These are phyloP conservation scores for Mycena sp. DNA, from an alignment of 1,284 basidiomycete genomes.

Conservation along the genomic window DNA sequence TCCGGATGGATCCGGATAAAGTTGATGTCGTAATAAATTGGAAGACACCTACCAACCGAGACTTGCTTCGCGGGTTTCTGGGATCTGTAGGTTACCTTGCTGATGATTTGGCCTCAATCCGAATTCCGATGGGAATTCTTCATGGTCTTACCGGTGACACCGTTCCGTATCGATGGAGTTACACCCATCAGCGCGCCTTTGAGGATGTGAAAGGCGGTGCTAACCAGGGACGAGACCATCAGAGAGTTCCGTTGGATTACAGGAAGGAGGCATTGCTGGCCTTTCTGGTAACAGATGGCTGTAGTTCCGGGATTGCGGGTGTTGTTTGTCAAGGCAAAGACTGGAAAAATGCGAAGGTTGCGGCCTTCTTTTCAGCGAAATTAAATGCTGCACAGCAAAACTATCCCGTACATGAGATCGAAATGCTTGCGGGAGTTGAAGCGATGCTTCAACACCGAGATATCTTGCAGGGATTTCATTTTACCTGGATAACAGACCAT, in stretches of 20 bases:
- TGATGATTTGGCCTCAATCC: conserved; percentile 15
- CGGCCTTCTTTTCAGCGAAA: conserved; percentile 43
- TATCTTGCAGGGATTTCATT: conserved; percentile 36
- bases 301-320: conserved; percentile 9
- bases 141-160: conserved; percentile 25
- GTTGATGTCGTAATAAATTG: conserved; percentile 9
- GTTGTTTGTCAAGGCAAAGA: conserved; percentile 21
- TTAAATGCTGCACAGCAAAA: conserved; percentile 45
- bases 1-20: conserved; percentile 15
- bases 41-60: conserved; percentile 3
- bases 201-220: conserved; percentile 29
- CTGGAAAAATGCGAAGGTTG: conserved; percentile 25
- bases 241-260: conserved; percentile 5
- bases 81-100: conserved; percentile 33
- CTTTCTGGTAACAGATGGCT: conserved; percentile 23
- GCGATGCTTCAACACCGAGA: conserved; percentile 37
- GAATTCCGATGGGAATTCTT: conserved; percentile 33
- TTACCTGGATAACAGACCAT: conserved; percentile 44
- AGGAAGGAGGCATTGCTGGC: background rate
- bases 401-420: conserved; percentile 42
- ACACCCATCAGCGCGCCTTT: conserved; percentile 37
- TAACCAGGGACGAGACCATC: background rate
- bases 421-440: conserved; percentile 40
- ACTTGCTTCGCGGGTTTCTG: conserved; percentile 9
- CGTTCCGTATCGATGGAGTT: conserved; percentile 29